phyloP scores from a whole-genome alignment of 2,329 filamentous ascomycete genomes.

The Cadophora malorum region DNA sequence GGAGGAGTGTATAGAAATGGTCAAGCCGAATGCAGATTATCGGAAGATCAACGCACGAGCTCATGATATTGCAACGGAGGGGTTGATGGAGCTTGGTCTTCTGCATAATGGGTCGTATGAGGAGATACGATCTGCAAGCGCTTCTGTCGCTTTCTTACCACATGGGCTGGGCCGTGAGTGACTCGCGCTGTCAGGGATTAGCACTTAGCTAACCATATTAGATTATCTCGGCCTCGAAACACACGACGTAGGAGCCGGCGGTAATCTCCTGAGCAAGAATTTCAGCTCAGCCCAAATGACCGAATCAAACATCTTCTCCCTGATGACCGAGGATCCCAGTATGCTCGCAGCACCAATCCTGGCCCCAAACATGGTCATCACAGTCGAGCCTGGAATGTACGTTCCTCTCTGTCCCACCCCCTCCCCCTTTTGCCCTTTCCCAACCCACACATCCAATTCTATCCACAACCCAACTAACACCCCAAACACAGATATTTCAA shows the following conservation, averaged over 20 bases:
- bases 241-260: constrained; percentile 60
- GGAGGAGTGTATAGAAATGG: constrained; percentile 69
- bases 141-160: constrained; percentile 68
- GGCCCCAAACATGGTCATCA: constrained; percentile 71
- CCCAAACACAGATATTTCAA: constrained; percentile 69
- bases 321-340: constrained; percentile 27
- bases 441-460: background rate
- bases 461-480: background rate
- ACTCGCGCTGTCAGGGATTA: too few species aligned
- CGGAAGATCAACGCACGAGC: constrained; percentile 76
- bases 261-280: constrained; percentile 45
- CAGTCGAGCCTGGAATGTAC: constrained; percentile 77
- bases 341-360: constrained; percentile 48
- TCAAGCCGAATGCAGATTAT: constrained; percentile 74
- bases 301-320: constrained; percentile 25
- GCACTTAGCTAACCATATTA: too few species aligned
- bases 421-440: background rate
- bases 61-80: constrained; percentile 73
- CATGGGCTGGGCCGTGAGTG: constrained; percentile 57
- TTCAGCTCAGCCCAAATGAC: constrained; percentile 26
- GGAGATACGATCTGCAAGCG: constrained; percentile 59
- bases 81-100: constrained; percentile 74
- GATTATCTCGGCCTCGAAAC: constrained; percentile 70
- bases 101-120: constrained; percentile 65
- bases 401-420: constrained; percentile 36